Base-by-base conservation (phyloP, 805 yeast genomes). In the Dipodascus geniculatus region DNA sequence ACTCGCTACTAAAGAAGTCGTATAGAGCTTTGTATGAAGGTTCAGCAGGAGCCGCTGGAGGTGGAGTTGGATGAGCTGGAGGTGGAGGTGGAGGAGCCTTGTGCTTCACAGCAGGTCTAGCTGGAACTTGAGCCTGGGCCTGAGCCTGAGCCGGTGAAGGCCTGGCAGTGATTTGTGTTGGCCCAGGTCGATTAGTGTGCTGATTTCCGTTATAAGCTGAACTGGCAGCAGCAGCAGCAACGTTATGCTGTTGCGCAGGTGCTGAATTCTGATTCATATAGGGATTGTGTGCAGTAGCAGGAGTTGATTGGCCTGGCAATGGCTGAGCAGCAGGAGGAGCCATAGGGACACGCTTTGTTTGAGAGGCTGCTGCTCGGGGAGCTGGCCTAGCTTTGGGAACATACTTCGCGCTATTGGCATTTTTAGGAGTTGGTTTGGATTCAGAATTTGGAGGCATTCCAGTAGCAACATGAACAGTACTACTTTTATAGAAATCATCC, bases 1-100 rank as follows among this genome's bases (percentile, higher is more conserved):
- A 83, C 17, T 91, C 93, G 1, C 89, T 79, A 3, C 96, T 97
- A 20, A 82, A 85, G 68, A 86, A 91, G 61, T 89, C 96, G 65
- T 85, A 91, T 42, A 87, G 79, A 0, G 95, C 98, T 62, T 81
- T 82, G 67, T 74, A 93, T 2, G 86, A 83, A 23, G 96, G 96
- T 64, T 72, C 79, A 52, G 82, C 74, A 1, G 78, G 76, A 6
- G 63, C 56, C 0, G 83, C 75, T 0, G 95, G 89, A 4, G 96
- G 89, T 4, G 69, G 48, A 4, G 52, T 49, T 1, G 90, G 87
- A 1, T 83, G 79, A 1, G 87, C 82, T 1, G 81, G 80, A 17
- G 70, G 66, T 3, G 70, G 68, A 1, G 64, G 63, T 9, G 49
- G 55, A 16, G 42, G 35, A 31, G 57, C 48, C n/a, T 23, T 19